Percentiles rank a stretch among this genome's conserved stretches.
phyloP scores from a whole-genome alignment of 257 asterid species.

The Solanum pennellii region DNA sequence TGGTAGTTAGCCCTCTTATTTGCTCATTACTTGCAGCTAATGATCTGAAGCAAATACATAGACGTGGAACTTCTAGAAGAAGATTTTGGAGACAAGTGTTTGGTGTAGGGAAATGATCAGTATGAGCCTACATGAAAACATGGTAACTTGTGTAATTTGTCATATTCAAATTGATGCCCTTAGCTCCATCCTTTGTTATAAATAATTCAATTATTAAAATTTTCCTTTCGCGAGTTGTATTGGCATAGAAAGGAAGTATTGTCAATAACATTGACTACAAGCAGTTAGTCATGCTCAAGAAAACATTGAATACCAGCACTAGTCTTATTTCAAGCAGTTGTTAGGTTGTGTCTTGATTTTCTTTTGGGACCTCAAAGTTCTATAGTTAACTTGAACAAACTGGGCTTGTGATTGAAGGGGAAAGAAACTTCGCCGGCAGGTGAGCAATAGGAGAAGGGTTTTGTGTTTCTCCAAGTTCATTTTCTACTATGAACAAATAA shows the following conservation, averaged over 20 bases:
- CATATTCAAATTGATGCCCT: background rate
- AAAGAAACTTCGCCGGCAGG: background rate
- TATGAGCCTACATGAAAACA: background rate
- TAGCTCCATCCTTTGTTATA: background rate
- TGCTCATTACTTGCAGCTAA: slow-evolving; percentile 24
- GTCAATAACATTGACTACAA: background rate
- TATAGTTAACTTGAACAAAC: background rate
- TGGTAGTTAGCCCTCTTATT: background rate
- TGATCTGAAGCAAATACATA: slow-evolving; percentile 28
- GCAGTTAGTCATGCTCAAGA: background rate
- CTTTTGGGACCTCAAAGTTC: background rate
- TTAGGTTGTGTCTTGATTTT: background rate
- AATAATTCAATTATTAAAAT: background rate
- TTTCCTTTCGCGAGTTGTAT: background rate
- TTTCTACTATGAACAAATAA: background rate
- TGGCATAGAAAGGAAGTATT: background rate
- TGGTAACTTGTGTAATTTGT: background rate
- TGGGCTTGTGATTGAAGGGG: background rate
- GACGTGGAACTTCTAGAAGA: slow-evolving; percentile 31
- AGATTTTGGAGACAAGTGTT: slow-evolving; percentile 29
- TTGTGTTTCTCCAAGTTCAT: background rate
- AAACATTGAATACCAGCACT: background rate
- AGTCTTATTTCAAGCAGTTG: background rate
- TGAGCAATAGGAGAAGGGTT: background rate
- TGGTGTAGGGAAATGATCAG: background rate